Conservation (phyloP, 2,329 filamentous ascomycete genomes). For the Stagonosporopsis rhizophila region DNA sequence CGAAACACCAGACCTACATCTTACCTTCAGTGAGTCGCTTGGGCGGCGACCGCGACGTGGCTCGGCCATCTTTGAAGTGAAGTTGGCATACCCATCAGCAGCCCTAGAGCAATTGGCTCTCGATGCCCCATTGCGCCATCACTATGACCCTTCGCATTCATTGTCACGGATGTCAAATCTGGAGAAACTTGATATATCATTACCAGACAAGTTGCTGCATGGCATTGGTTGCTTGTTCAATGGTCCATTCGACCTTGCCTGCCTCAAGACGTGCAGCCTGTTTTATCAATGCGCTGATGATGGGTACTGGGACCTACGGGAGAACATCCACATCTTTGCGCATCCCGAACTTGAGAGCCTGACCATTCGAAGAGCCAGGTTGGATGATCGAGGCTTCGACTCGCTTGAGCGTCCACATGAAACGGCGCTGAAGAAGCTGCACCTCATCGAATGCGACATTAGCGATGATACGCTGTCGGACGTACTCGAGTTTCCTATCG, state of each 20-base stretch:
- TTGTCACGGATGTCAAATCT: constrained; percentile 45
- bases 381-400: constrained; percentile 43
- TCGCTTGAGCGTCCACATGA: constrained; percentile 40
- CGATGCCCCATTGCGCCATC: constrained; percentile 36
- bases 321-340: constrained; percentile 47
- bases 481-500: constrained; percentile 40
- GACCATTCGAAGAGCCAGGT: constrained; percentile 38
- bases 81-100: constrained; percentile 40
- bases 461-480: constrained; percentile 43
- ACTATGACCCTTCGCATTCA: constrained; percentile 42
- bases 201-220: constrained; percentile 38
- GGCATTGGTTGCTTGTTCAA: constrained; percentile 45
- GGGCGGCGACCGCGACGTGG: constrained; percentile 40
- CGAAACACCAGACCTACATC: constrained; percentile 41
- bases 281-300: constrained; percentile 44
- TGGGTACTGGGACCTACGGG: constrained; percentile 43
- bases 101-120: constrained; percentile 41
- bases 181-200: constrained; percentile 42
- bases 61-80: constrained; percentile 43
- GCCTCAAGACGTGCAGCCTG: constrained; percentile 39
- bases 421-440: constrained; percentile 37
- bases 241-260: constrained; percentile 43
- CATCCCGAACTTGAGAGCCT: constrained; percentile 39
- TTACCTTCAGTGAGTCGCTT: constrained; percentile 44
- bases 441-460: constrained; percentile 44